These are phyloP conservation scores for Golubevia sp. DNA, from an alignment of 1,284 basidiomycete species.

Conservation along the genomic window DNA sequence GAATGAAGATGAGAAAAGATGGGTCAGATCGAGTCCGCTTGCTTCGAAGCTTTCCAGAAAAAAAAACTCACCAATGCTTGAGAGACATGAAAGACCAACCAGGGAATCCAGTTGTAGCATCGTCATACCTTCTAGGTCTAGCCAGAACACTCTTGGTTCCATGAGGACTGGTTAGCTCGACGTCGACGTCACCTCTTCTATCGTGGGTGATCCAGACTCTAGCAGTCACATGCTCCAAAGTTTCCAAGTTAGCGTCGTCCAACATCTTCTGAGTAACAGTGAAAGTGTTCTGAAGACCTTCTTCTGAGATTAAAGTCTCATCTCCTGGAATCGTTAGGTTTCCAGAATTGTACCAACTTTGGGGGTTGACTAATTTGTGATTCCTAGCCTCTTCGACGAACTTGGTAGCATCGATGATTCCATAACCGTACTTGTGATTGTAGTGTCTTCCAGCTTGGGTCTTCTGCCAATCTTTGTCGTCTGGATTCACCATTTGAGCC, in stretches of 20 bases:
- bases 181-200: conserved; percentile 87
- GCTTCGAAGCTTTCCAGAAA: not conserved
- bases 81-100: conserved; percentile 98
- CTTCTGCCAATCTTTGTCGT: conserved; percentile 92
- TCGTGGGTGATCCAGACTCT: conserved; percentile 89
- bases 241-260: conserved; percentile 77
- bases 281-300: conserved; percentile 73
- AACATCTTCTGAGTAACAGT: conserved; percentile 76
- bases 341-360: conserved; percentile 71
- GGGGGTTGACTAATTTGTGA: conserved; percentile 90
- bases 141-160: conserved; percentile 86
- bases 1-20: not conserved
- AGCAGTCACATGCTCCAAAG: conserved; percentile 88
- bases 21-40: no score
- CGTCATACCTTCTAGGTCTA: conserved; percentile 73
- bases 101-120: conserved; percentile 74
- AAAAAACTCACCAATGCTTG: conserved; percentile 83
- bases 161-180: conserved; percentile 82
- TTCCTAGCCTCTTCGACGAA: conserved; percentile 80
- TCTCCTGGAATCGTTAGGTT: conserved; percentile 28
- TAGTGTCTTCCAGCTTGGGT: conserved; percentile 79
- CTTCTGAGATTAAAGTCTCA: conserved; percentile 67
- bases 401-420: conserved; percentile 80
- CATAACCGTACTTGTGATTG: conserved; percentile 98
- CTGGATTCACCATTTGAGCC: conserved; percentile 78